A percentile compares a stretch with the other conserved stretches of the same genome.
These are phyloP conservation scores for Arthrobotrys sphaeroides DNA, from an alignment of 2,329 filamentous ascomycete genomes.

Conservation along the genomic window DNA sequence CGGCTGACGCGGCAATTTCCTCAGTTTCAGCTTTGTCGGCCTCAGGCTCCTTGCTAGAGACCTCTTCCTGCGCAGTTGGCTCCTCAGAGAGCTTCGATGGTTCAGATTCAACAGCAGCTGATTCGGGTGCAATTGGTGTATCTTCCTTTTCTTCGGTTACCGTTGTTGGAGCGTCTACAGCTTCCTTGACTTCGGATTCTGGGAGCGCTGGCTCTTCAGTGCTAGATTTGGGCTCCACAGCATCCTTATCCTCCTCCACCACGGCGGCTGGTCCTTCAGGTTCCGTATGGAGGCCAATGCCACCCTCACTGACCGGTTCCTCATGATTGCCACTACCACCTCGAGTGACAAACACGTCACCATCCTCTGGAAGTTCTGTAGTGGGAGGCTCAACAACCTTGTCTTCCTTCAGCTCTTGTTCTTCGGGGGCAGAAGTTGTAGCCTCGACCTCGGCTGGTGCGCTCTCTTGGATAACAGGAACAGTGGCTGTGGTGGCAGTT, in stretches of 20 bases:
- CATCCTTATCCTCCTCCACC: background rate
- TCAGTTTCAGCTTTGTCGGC: background rate
- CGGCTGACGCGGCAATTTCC: background rate
- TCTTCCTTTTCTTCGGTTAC: conserved; percentile 12
- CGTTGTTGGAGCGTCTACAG: background rate
- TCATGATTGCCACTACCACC: background rate
- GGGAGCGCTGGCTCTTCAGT: conserved; percentile 9
- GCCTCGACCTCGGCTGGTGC: background rate
- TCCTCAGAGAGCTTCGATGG: conserved; percentile 11
- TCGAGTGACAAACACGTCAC: background rate
- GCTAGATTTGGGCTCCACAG: background rate
- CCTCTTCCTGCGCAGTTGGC: background rate
- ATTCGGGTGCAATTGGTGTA: background rate
- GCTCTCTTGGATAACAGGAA: background rate
- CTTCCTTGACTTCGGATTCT: conserved; percentile 1
- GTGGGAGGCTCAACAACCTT: background rate
- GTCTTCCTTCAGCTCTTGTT: conserved; percentile 15
- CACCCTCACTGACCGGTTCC: background rate
- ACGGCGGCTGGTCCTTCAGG: conserved; percentile 4
- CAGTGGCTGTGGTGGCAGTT: background rate
- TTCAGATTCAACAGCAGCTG: background rate
- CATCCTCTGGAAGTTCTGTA: background rate
- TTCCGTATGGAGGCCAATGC: background rate
- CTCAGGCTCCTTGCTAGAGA: background rate
- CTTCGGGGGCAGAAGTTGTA: background rate